Evolutionary conservation across 805 yeast species (phyloP).

Genomic region (Torulaspora quercuum): DNA sequence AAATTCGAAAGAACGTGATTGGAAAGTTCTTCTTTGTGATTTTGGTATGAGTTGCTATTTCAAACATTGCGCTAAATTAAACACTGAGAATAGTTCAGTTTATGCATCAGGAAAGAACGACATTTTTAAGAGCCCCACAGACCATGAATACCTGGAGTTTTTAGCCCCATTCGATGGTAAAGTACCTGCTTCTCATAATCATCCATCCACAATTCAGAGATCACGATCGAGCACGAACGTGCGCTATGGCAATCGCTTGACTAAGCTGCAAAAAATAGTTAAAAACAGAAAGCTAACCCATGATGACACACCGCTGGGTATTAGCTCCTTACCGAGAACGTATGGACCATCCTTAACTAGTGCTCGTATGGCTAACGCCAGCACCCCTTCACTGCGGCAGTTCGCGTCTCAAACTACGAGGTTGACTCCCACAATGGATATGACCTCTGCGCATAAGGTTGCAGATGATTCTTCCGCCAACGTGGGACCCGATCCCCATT

Average conservation of each 20-base stretch:
- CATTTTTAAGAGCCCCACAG: background rate
- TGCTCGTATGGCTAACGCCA: slow-evolving; percentile 14
- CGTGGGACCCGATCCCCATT: slow-evolving; percentile 44
- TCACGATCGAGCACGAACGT: slow-evolving; percentile 33
- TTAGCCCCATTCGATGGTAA: slow-evolving; percentile 14
- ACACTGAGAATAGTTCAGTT: background rate
- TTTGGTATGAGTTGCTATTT: slow-evolving; percentile 70
- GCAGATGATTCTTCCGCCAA: slow-evolving; percentile 4
- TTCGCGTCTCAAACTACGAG: slow-evolving; percentile 12
- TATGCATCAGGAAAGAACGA: background rate
- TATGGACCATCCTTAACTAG: slow-evolving; percentile 34
- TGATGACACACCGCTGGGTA: slow-evolving; percentile 36
- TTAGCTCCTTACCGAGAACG: slow-evolving; percentile 27
- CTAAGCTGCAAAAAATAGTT: slow-evolving; percentile 25
- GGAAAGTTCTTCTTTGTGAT: slow-evolving; percentile 65
- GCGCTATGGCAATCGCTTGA: slow-evolving; percentile 6
- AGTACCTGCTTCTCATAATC: slow-evolving; percentile 21
- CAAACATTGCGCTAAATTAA: slow-evolving; percentile 4
- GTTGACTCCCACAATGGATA: slow-evolving; percentile 14
- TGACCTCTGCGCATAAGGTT: slow-evolving; percentile 14
- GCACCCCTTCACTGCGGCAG: slow-evolving; percentile 14
- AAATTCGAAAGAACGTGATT: slow-evolving; percentile 23
- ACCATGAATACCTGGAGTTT: slow-evolving; percentile 13
- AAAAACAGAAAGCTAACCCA: slow-evolving; percentile 30
- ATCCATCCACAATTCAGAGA: slow-evolving; percentile 32